Base-by-base conservation (phyloP, 805 yeast species). In the Phaffomyces opuntiae region DNA sequence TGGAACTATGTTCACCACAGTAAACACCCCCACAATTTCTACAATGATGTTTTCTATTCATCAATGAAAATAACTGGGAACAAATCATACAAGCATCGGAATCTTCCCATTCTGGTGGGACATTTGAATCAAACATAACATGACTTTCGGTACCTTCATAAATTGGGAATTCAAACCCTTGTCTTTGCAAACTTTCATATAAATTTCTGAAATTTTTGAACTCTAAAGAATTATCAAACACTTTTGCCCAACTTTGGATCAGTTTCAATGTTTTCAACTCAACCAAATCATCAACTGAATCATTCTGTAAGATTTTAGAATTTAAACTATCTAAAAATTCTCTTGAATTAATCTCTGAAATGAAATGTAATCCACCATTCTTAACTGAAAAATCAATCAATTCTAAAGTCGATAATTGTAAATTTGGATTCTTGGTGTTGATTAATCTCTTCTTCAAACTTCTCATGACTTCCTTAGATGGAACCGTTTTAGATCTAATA, bases 21-120 rank as follows among this genome's bases (percentile, higher is more conserved):
- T 75, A 91, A 0, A 88, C 96, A 4, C 97, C 97, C 24, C 99
- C 99, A 67, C 99, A 93, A 43, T 95, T 84, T 44, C 99, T 75
- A 64, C 99, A 93, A 65, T 93, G 99, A 63, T 93, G 99, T 62
- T 91, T 89, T 59, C 99, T 75, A 62, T 87, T 89, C 49, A 90
- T 68, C 60, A 91, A 75, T 1, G 93, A 72, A 60, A 93, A 93
- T 14, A 81, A 68, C 37, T 73, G 78, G 43, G 95, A 88, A 54
- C 97, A 88, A 45, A 87, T 80, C 97, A 93, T 90, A 64, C 99
- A 93, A 4, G 87, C 87, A 55, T 88, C 96, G 11, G 90, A 84
- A 59, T 93, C 99, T 21, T 86, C 82, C 99, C 99, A 93, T 55
- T 89, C 97, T 0, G 99, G 98, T 2, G 99, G 97, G 5, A 90